These are phyloP conservation scores for Calonectria henricotiae DNA, from an alignment of 2,329 filamentous ascomycete species.

Conservation along the genomic window DNA sequence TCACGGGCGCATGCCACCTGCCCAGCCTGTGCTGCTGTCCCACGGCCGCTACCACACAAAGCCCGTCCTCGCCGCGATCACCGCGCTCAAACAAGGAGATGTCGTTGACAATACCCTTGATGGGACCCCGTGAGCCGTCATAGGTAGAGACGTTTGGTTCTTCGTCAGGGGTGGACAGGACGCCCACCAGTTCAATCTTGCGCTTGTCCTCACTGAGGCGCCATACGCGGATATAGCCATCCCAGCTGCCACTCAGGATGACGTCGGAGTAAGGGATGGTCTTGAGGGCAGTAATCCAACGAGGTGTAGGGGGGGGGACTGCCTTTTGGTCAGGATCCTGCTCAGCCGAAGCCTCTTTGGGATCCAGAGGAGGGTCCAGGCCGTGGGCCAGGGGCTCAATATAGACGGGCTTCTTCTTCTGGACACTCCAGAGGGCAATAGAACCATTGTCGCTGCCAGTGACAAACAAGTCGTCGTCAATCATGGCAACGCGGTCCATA, in stretches of 20 bases:
- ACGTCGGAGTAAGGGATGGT: constrained; percentile 93
- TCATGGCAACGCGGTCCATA: constrained; percentile 92
- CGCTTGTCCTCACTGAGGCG: constrained; percentile 87
- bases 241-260: constrained; percentile 94
- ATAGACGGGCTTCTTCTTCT: constrained; percentile 95
- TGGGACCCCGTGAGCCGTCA: constrained; percentile 55
- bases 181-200: constrained; percentile 81
- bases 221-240: constrained; percentile 88
- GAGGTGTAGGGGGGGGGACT: constrained; percentile 77
- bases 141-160: constrained; percentile 48
- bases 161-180: constrained; percentile 67
- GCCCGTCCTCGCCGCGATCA: constrained; percentile 80
- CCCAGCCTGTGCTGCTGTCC: constrained; percentile 91
- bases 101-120: constrained; percentile 89
- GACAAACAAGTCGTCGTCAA: constrained; percentile 91
- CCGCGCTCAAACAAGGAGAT: constrained; percentile 90
- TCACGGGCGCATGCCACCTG: constrained; percentile 79
- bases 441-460: constrained; percentile 95
- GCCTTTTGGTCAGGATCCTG: constrained; percentile 73
- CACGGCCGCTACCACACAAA: constrained; percentile 89
- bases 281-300: constrained; percentile 91
- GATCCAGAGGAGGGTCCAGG: constrained; percentile 79
- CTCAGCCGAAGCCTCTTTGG: constrained; percentile 83
- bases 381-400: constrained; percentile 88
- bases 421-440: constrained; percentile 87